Evolutionary conservation across 768 basidiomycete genomes (phyloP).

Genomic region (Boletus insuetus): DNA sequence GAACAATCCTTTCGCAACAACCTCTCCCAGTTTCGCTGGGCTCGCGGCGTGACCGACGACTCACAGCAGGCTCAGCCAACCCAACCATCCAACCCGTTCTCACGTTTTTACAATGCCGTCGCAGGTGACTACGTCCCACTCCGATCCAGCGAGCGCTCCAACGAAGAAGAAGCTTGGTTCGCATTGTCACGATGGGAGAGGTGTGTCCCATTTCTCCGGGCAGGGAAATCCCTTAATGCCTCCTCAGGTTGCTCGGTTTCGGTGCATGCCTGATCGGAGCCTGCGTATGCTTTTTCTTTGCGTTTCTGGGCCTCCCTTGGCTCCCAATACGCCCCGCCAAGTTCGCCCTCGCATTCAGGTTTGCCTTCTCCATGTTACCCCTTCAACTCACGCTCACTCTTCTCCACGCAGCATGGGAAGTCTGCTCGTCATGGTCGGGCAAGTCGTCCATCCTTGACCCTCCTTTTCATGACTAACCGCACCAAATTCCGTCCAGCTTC

Average conservation of each 20-base stretch:
- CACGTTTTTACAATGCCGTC: constrained; percentile 82
- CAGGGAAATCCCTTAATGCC: background rate
- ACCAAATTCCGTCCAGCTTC: constrained; percentile 45
- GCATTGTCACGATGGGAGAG: constrained; percentile 92
- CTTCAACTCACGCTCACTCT: background rate
- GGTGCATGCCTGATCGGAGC: constrained; percentile 87
- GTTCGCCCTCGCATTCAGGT: constrained; percentile 89
- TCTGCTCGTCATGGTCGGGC: constrained; percentile 96
- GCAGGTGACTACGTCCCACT: constrained; percentile 88
- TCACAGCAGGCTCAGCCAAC: constrained; percentile 47
- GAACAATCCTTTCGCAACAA: constrained; percentile 74
- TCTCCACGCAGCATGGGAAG: constrained; percentile 59
- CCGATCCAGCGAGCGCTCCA: constrained; percentile 73
- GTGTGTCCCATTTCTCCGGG: constrained; percentile 30
- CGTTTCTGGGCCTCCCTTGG: constrained; percentile 75
- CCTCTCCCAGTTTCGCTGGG: constrained; percentile 87
- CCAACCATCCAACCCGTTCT: constrained; percentile 62
- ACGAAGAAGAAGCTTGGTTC: constrained; percentile 97
- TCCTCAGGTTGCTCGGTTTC: constrained; percentile 79
- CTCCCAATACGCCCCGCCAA: constrained; percentile 78
- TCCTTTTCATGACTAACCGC: background rate
- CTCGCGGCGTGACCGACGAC: constrained; percentile 67
- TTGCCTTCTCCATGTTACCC: background rate
- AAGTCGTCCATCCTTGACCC: constrained; percentile 20
- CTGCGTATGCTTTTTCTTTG: constrained; percentile 88